Percentiles rank a stretch among this genome's conserved stretches.
Evolutionary conservation across 495 filamentous ascomycete genomes (phyloP).

Genomic region (Lentithecium fluviatile): DNA sequence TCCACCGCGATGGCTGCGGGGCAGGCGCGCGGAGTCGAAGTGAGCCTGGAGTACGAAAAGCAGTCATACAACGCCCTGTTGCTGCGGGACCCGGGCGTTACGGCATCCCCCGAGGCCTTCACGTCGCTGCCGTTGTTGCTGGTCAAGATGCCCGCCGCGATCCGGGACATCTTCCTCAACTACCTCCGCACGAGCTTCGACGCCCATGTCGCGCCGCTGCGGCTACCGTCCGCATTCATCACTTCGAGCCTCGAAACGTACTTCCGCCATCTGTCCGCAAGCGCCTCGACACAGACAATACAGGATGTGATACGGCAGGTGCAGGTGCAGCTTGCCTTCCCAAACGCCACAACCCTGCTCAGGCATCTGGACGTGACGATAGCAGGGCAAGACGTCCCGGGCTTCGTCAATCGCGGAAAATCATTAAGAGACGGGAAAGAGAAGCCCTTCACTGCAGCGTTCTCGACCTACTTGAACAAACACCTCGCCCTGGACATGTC

Average conservation of each 20-base stretch:
- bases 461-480: conserved; percentile 33
- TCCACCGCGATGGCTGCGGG: conserved; percentile 9
- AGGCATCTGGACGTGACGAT: conserved; percentile 41
- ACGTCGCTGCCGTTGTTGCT: conserved; percentile 41
- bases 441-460: conserved; percentile 37
- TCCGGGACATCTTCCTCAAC: conserved; percentile 40
- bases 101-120: conserved; percentile 28
- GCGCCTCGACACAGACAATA: conserved; percentile 25
- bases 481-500: conserved; percentile 39
- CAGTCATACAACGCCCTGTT: conserved; percentile 37
- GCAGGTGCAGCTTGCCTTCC: conserved; percentile 40
- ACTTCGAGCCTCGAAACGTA: conserved; percentile 35
- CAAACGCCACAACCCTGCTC: conserved; percentile 26
- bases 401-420: conserved; percentile 34
- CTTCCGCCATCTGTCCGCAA: conserved; percentile 18
- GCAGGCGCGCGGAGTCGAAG: conserved; percentile 34
- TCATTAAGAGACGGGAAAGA: conserved; percentile 10
- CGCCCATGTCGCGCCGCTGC: conserved; percentile 33
- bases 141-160: conserved; percentile 39
- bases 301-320: conserved; percentile 31
- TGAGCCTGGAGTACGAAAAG: conserved; percentile 37
- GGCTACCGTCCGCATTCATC: conserved; percentile 35
- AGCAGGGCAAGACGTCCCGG: conserved; percentile 31
- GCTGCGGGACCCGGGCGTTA: conserved; percentile 33
- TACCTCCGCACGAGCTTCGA: conserved; percentile 41